These are phyloP conservation scores for Leucogyrophana mollusca DNA, from an alignment of 768 basidiomycete species.

Conservation along the genomic window DNA sequence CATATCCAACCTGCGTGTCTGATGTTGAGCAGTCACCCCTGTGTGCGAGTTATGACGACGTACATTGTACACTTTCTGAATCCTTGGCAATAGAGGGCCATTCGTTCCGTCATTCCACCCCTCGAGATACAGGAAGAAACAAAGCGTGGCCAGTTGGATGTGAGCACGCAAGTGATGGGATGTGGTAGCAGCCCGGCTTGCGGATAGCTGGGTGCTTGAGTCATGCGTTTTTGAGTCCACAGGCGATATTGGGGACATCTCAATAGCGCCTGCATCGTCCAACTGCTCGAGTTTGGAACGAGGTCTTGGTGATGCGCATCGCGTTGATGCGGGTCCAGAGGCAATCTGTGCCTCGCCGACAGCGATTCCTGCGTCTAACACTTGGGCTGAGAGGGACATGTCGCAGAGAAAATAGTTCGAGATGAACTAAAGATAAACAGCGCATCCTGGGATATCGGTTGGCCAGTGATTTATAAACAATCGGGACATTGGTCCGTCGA, in stretches of 20 bases:
- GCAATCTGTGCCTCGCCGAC: conserved; percentile 2
- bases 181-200: conserved; percentile 10
- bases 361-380: background rate
- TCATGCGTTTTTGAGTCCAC: conserved; percentile 2
- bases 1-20: conserved; percentile 32
- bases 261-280: conserved; percentile 1
- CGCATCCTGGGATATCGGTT: too few species aligned
- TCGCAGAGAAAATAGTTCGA: too few species aligned
- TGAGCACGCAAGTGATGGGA: conserved; percentile 18
- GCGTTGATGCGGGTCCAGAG: conserved; percentile 3
- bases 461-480: too few species aligned
- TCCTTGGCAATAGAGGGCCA: conserved; percentile 37
- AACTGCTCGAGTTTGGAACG: conserved; percentile 5
- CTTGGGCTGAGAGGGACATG: conserved; percentile 1
- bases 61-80: conserved; percentile 36
- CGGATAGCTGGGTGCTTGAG: too few species aligned
- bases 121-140: conserved; percentile 32
- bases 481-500: too few species aligned
- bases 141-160: conserved; percentile 34
- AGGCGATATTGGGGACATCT: background rate
- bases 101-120: conserved; percentile 41
- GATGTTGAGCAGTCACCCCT: background rate
- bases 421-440: too few species aligned
- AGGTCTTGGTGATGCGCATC: conserved; percentile 1
- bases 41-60: background rate